Percentiles rank a stretch among this genome's conserved stretches.
phyloP scores from a whole-genome alignment of 2,329 filamentous ascomycete genomes.

The Trichoderma pleuroti region DNA sequence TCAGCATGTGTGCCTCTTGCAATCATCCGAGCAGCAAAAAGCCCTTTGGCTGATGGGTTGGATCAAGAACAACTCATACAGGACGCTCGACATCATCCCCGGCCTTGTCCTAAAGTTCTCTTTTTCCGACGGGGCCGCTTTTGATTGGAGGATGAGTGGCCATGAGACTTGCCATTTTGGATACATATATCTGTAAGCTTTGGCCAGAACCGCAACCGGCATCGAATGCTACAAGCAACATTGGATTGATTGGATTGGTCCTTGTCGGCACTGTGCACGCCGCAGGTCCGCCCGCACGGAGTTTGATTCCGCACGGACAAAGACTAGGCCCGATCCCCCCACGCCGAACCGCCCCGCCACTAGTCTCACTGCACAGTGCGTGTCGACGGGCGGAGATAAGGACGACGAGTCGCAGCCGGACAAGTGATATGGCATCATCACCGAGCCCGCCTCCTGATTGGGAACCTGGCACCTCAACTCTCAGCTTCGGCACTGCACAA shows the following conservation, averaged over 20 bases:
- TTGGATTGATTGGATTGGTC: background rate
- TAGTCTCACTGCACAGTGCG: background rate
- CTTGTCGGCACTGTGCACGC: background rate
- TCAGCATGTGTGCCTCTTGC: slow-evolving; percentile 36
- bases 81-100: slow-evolving; percentile 16
- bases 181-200: background rate
- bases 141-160: background rate
- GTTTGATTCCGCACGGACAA: background rate
- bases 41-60: background rate
- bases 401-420: background rate
- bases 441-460: background rate
- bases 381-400: background rate
- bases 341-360: background rate
- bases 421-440: slow-evolving; percentile 12
- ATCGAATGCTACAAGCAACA: background rate
- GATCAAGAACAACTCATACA: background rate
- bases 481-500: background rate
- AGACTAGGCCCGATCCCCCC: background rate
- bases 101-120: slow-evolving; percentile 20
- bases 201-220: background rate
- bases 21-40: slow-evolving; percentile 17
- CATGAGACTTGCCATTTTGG: background rate
- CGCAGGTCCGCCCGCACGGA: background rate
- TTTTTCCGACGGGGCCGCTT: slow-evolving; percentile 16
- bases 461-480: background rate